Conservation (phyloP, 768 basidiomycete species). For the Russula brevipes region DNA sequence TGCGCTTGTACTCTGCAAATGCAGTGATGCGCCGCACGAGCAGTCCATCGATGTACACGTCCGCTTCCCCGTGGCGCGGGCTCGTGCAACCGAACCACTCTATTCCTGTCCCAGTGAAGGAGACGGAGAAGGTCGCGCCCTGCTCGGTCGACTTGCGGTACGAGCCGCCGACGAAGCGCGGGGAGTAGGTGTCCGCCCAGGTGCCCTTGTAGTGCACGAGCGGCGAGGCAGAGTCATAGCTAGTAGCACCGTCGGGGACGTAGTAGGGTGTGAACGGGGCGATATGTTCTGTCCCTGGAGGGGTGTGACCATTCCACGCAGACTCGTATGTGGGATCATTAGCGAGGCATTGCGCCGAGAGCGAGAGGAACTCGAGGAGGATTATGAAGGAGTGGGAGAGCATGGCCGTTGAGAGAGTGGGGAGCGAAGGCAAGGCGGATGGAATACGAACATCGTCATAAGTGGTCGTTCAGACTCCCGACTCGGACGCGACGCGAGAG, state of each 20-base stretch:
- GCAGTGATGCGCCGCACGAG: conserved; percentile 43
- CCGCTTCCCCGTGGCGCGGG: conserved; percentile 47
- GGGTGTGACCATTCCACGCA: conserved; percentile 67
- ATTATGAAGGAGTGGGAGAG: background rate
- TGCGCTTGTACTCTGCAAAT: conserved; percentile 35
- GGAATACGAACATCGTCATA: conserved; percentile 11
- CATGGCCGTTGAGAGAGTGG: background rate
- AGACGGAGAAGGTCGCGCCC: conserved; percentile 49
- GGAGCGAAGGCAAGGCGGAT: background rate
- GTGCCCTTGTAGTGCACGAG: conserved; percentile 55
- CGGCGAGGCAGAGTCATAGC: conserved; percentile 65
- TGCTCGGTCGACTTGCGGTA: conserved; percentile 46
- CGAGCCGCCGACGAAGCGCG: conserved; percentile 46
- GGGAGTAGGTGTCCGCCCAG: conserved; percentile 54
- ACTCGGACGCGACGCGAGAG: background rate
- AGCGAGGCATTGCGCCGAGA: conserved; percentile 1
- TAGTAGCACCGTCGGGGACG: conserved; percentile 65
- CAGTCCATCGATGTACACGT: conserved; percentile 55
- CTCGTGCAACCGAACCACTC: conserved; percentile 71
- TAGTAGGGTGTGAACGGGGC: conserved; percentile 61
- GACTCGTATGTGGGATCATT: conserved; percentile 31
- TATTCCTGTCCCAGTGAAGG: conserved; percentile 68
- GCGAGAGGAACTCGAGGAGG: background rate
- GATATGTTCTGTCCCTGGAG: conserved; percentile 44
- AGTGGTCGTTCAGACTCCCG: too few species aligned